Evolutionary conservation across 805 yeast genomes (phyloP), one percentile per base, ranked within the genome.

Genomic region (Teunomyces atbi): DNA sequence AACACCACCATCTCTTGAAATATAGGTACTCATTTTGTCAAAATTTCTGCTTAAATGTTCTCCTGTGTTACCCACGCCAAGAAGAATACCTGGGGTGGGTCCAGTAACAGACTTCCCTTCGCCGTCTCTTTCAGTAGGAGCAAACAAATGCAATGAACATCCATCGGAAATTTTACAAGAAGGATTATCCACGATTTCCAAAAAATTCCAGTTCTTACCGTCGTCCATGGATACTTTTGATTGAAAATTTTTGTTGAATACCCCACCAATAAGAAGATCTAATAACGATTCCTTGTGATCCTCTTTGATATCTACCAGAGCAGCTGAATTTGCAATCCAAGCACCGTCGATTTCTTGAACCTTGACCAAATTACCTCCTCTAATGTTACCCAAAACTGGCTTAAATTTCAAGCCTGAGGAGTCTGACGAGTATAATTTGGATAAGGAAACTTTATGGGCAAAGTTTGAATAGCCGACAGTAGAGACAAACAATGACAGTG

Each of bases 1-100:
- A n/a, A 72, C 57, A 21, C 96, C 96, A 20, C 88, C 90, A 66
- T 89, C 89, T 46, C 84, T 68, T 0, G 96, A 85, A 6, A 87
- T 59, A 59, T 71, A 89, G 1, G 94, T 81, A 30, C 55, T 55
- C 51, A 62, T 41, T n/a, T 11, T 53, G 32, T 46, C 40, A 10
- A 50, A 13, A n/a, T 53, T 50, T 10, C 49, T 42, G 8, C 42
- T 44, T 29, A 64, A 50, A 1, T 47, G 47, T 11, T 58, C 51
- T 13, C 76, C 77, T 30, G 62, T 58, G 45, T 50, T 61, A 37
- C 66, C 74, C 29, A 61, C 68, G 18, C 59, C 71, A 48, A 60
- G 55, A 49, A 58, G 49, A 32, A 59, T 74, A 36, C 83, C 84
- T 0, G 86, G 82, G 0, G 84, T 76, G 7, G 83, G 81, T 2